Evolutionary conservation across 2,329 filamentous ascomycete species (phyloP), one percentile per base, ranked within the genome.

Genomic region (Penicillium digitatum): DNA sequence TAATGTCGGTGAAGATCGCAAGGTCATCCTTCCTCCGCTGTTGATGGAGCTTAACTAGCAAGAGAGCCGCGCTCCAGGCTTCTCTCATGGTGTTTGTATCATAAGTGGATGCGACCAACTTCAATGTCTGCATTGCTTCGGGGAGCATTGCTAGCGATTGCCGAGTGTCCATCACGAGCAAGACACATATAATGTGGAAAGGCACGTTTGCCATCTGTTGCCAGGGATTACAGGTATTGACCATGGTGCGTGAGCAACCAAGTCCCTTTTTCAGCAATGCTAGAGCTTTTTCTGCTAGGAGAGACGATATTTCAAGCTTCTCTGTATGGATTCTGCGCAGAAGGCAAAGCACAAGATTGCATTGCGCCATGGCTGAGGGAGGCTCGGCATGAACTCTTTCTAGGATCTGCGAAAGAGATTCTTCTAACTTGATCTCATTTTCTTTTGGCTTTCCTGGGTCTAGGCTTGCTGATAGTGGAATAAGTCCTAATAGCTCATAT

Each of bases 191-290:
- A 2, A 81, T 78, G 37, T 84, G 81, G 49, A 84, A 84, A 0
- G 82, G 82, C 0, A 84, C 78, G 44, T 84, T 83, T 24, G 79
- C 79, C 38, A 82, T 76, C 48, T 84, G 81, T 60, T 83, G 82
- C 82, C 82, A 85, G 0, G 81, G 81, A 1, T 72, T 70, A 14
- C 74, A 72, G 24, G 68, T 66, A 2, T 70, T 67, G 0, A 78
- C 66, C 66, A 83, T 77, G 2, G 61, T 65, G 2, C 74, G 73
- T 0, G 81, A 79, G 1, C 77, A 76, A 2, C 68, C 65, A 2
- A 83, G 72, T 0, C 76, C 80, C 9, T 72, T 69, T 29, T 58
- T 61, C 0, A 77, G 70, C 7, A 83, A 67, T 0, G 63, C 66
- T 2, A 83, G 70, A 3, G 82, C 74, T 7, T 72, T 70, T 2